Evolutionary conservation across 2,329 filamentous ascomycete genomes (phyloP).

Genomic region (Pseudopyrenochaeta lycopersici): DNA sequence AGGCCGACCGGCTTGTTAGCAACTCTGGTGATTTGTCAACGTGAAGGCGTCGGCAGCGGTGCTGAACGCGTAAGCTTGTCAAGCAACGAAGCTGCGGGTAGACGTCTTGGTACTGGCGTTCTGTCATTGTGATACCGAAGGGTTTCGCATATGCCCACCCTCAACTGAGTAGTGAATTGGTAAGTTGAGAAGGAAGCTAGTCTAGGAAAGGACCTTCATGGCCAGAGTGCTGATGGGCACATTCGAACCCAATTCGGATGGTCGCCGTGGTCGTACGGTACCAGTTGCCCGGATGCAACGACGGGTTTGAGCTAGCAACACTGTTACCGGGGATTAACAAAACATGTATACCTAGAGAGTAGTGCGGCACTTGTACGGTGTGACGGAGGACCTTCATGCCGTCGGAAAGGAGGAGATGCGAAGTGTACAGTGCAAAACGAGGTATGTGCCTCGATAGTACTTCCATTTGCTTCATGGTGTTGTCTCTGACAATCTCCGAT

Average conservation of each 20-base stretch:
- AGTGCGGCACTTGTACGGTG: constrained; percentile 24
- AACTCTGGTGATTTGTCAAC: too few species aligned
- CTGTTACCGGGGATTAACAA: constrained; percentile 17
- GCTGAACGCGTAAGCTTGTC: constrained; percentile 39
- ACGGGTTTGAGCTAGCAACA: constrained; percentile 13
- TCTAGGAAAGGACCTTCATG: constrained; percentile 6
- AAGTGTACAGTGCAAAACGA: constrained; percentile 17
- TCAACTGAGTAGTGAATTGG: constrained; percentile 3
- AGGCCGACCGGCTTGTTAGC: too few species aligned
- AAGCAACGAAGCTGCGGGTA: constrained; percentile 32
- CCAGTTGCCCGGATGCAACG: constrained; percentile 13
- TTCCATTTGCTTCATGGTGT: neutral
- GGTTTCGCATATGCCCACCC: constrained; percentile 6
- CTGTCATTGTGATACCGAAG: constrained; percentile 20
- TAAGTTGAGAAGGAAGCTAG: constrained; percentile 1
- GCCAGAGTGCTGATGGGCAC: constrained; percentile 5
- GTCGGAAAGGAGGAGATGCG: constrained; percentile 34
- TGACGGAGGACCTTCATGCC: constrained; percentile 22
- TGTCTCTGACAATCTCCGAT: neutral
- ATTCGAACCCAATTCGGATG: constrained; percentile 5
- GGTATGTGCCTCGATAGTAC: too few species aligned
- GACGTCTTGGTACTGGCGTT: constrained; percentile 21
- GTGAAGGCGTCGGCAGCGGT: too few species aligned
- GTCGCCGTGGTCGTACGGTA: constrained; percentile 1
- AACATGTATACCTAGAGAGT: constrained; percentile 17